Conservation (phyloP, 768 basidiomycete genomes). For the Ephemerocybe angulata region DNA sequence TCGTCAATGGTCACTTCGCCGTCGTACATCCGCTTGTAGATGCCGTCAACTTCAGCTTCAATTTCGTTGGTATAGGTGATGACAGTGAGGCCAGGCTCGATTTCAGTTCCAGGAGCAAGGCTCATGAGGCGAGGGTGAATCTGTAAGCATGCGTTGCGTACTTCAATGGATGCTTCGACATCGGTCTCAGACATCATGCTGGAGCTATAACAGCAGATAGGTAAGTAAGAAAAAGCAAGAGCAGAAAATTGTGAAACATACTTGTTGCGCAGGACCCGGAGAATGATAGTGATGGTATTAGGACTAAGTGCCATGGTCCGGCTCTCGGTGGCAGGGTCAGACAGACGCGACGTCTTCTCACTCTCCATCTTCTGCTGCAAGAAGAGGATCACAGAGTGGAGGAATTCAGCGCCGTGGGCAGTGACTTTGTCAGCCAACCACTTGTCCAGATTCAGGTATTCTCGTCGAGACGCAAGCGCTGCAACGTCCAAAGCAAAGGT, state of each 20-base stretch:
- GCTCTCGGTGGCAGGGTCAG: slow-evolving; percentile 74
- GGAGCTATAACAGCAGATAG: slow-evolving; percentile 43
- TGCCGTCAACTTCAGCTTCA: slow-evolving; percentile 88
- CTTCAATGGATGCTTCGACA: slow-evolving; percentile 82
- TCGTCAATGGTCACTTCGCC: slow-evolving; percentile 93
- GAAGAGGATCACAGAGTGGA: slow-evolving; percentile 84
- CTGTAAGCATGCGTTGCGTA: slow-evolving; percentile 89
- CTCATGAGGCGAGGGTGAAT: slow-evolving; percentile 96
- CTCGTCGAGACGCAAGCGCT: slow-evolving; percentile 85
- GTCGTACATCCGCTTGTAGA: slow-evolving; percentile 98
- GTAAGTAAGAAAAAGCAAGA: background rate
- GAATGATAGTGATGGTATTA: slow-evolving; percentile 86
- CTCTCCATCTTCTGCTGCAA: slow-evolving; percentile 90
- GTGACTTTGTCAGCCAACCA: slow-evolving; percentile 90
- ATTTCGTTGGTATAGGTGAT: slow-evolving; percentile 86
- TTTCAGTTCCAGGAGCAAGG: slow-evolving; percentile 78
- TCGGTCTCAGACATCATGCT: slow-evolving; percentile 73
- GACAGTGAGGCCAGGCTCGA: slow-evolving; percentile 88
- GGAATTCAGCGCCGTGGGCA: slow-evolving; percentile 78
- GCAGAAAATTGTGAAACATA: slow-evolving; percentile 32
- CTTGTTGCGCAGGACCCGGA: slow-evolving; percentile 85
- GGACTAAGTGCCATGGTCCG: slow-evolving; percentile 86
- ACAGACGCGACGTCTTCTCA: slow-evolving; percentile 71
- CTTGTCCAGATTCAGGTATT: slow-evolving; percentile 93
- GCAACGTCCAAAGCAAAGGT: slow-evolving; percentile 92